Base-by-base conservation (phyloP, 2,329 filamentous ascomycete species). In the Fusarium anthophilum region DNA sequence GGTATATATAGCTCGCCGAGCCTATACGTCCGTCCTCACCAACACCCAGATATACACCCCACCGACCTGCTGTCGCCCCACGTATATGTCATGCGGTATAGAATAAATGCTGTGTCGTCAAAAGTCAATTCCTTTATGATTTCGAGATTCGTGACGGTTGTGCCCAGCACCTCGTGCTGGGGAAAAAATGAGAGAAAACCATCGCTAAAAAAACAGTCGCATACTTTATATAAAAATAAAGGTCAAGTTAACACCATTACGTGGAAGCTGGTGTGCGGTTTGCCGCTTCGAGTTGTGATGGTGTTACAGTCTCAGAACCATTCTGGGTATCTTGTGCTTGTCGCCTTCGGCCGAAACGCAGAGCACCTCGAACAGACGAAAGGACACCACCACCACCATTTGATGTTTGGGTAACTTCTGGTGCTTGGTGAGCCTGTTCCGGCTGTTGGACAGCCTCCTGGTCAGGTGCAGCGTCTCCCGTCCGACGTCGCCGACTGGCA, bases 271-370 rank as follows among this genome's bases (percentile, higher is more conserved):
- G 51, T 22, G 74, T 75, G 57, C 82, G 81, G 57, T 80, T 79
- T 61, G 84, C 86, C 30, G 86, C 82, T 77, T 87, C 86, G 17
- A 87, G 81, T 72, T 87, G 85, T 57, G 84, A 85, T 11, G 86
- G 86, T 17, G 86, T 87, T 35, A 83, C 79, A 14, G 66, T 60
- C 26, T 76, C 73, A 35, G 80, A 38, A 30, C 47, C 57, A 14
- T 45, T 57, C 24, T 73, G 70, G 14, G 20, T 38, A 6, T 68
- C 38, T 28, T 76, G 70, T 38, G 73, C 63, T 55, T 78, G 77
- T 37, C 70, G 76, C 48, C 79, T 73, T 60, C 79, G 77, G 44
- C 80, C 80, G 24, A 83, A 81, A 18, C 78, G 75, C 17, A 84
- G 64, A 24, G 78, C 80, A 37, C 77, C 78, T 35, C 82, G 80